Evolutionary conservation across 225 moss, liverwort and hornwort genomes (phyloP).

Genomic region (Polytrichum formosum): DNA sequence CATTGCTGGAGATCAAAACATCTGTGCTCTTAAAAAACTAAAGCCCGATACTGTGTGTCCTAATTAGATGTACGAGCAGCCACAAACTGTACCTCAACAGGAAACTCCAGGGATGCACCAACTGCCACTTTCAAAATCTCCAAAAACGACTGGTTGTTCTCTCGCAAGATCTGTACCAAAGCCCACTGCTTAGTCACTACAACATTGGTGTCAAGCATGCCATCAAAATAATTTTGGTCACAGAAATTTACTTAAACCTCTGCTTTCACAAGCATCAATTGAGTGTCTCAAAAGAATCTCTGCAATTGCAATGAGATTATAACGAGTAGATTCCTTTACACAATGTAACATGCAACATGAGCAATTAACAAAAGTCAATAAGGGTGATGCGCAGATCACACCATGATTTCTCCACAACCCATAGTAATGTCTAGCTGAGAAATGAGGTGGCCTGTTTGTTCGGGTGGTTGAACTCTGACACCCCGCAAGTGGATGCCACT

Average conservation of each 20-base stretch:
- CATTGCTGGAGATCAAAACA: no score
- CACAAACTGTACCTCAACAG: slow-evolving; percentile 39
- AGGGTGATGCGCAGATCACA: background rate
- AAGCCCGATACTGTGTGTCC: no score
- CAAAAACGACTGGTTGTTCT: slow-evolving; percentile 65
- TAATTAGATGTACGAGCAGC: no score
- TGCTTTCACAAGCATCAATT: background rate
- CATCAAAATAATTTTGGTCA: background rate
- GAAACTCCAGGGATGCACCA: slow-evolving; percentile 61
- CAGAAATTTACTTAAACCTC: background rate
- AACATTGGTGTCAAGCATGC: slow-evolving; percentile 2
- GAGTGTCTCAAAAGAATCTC: background rate
- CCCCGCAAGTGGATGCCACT: slow-evolving; percentile 65
- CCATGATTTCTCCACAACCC: slow-evolving; percentile 75
- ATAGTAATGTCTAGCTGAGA: slow-evolving; percentile 61
- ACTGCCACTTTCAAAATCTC: slow-evolving; percentile 78
- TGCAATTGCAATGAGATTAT: background rate
- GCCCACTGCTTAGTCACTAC: background rate
- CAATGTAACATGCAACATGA: slow-evolving; percentile 1
- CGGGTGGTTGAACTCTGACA: slow-evolving; percentile 42
- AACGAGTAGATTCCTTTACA: background rate
- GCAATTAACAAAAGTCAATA: no score
- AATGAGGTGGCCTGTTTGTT: slow-evolving; percentile 45
- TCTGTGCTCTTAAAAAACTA: no score
- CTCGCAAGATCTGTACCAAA: slow-evolving; percentile 58